phyloP scores from a whole-genome alignment of 345 rosid genomes.

The Syzygium aromaticum region DNA sequence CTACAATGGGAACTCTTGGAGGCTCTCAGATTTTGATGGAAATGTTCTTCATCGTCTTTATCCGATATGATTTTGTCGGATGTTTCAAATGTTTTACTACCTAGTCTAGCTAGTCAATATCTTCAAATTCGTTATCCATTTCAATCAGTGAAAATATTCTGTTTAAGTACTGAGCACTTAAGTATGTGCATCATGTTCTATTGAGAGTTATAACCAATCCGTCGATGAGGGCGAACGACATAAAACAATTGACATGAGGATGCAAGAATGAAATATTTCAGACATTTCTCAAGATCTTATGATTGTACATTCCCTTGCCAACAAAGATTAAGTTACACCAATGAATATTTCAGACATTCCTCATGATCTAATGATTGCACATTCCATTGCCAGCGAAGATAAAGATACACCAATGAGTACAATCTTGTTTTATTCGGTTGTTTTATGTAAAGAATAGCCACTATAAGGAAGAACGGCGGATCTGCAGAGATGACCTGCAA shows the following conservation, averaged over 20 bases:
- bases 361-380: neutral
- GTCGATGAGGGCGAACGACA: neutral
- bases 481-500: neutral
- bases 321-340: neutral
- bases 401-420: neutral
- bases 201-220: neutral
- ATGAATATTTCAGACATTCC: neutral
- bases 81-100: neutral
- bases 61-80: neutral
- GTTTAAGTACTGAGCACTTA: neutral
- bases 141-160: neutral
- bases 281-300: neutral
- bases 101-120: neutral
- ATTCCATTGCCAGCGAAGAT: neutral
- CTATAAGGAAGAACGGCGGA: neutral
- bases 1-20: neutral
- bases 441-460: neutral
- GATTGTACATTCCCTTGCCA: neutral
- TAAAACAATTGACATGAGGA: neutral
- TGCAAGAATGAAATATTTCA: neutral
- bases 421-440: neutral
- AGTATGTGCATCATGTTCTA: neutral
- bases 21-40: neutral
- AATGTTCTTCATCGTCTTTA: neutral
- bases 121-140: neutral